Evolutionary conservation across 2,329 filamentous ascomycete genomes (phyloP).

Genomic region (Phialophora chinensis): DNA sequence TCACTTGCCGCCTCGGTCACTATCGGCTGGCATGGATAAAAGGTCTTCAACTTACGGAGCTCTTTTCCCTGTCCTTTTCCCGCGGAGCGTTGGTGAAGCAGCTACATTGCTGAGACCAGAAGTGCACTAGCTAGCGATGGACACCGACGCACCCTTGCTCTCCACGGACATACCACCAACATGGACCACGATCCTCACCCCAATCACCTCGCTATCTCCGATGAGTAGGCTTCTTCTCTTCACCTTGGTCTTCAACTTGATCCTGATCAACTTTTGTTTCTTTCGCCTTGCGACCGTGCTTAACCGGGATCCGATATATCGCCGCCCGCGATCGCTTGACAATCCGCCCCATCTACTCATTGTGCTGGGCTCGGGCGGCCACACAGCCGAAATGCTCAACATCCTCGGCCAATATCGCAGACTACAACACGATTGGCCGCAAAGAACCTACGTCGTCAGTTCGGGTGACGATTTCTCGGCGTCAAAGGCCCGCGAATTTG

Average conservation of each 20-base stretch:
- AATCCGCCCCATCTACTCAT: slow-evolving; percentile 69
- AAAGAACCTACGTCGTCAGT: slow-evolving; percentile 82
- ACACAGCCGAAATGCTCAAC: slow-evolving; percentile 92
- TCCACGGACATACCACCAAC: slow-evolving; percentile 1
- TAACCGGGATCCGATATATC: slow-evolving; percentile 10
- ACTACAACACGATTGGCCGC: slow-evolving; percentile 52
- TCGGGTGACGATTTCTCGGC: slow-evolving; percentile 76
- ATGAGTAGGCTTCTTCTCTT: slow-evolving; percentile 20
- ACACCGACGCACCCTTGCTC: not conserved
- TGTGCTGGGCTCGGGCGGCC: slow-evolving; percentile 89
- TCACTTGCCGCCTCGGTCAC: not conserved
- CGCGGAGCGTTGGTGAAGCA: not conserved
- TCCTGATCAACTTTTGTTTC: slow-evolving; percentile 31
- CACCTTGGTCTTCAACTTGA: slow-evolving; percentile 10
- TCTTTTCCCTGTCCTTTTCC: not conserved
- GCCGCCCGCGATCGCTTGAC: slow-evolving; percentile 14
- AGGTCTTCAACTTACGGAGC: not conserved
- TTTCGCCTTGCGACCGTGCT: slow-evolving; percentile 32
- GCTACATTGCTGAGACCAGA: not conserved
- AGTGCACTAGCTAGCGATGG: not conserved
- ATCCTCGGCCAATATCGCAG: slow-evolving; percentile 70
- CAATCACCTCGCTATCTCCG: slow-evolving; percentile 17
- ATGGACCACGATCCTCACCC: slow-evolving; percentile 12
- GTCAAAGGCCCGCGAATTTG: slow-evolving; percentile 67
- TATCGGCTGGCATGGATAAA: not conserved